Percentiles rank a stretch among this genome's conserved stretches.
Evolutionary conservation across 2,329 filamentous ascomycete genomes (phyloP).

Genomic region (Atkinsonella hypoxylon): DNA sequence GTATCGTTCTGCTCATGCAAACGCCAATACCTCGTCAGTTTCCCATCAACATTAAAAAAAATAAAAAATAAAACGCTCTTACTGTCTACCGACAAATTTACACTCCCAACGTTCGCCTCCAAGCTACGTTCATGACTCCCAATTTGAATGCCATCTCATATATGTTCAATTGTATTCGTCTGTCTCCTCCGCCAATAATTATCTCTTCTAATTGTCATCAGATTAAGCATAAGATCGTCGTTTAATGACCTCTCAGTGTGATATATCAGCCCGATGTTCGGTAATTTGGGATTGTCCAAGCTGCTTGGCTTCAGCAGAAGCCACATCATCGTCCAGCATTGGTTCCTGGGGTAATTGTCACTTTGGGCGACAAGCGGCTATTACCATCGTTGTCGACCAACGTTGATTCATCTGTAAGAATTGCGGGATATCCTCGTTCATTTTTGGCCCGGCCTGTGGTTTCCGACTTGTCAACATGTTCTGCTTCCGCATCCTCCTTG

Average conservation of each 20-base stretch:
- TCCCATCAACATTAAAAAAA: not conserved
- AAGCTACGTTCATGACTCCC: not conserved
- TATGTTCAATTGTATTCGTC: not conserved
- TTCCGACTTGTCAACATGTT: slow-evolving; percentile 17
- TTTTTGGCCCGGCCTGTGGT: not conserved
- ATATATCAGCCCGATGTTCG: slow-evolving; percentile 22
- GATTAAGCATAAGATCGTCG: not conserved
- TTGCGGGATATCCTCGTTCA: not conserved
- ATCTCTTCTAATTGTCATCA: not conserved
- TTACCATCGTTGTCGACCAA: slow-evolving; percentile 2
- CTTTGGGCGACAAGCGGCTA: slow-evolving; percentile 4
- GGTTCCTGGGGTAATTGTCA: slow-evolving; percentile 26
- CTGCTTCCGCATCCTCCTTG: slow-evolving; percentile 21
- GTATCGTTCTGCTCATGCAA: not conserved
- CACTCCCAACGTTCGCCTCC: not conserved
- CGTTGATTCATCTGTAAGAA: slow-evolving; percentile 4
- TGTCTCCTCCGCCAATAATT: not conserved
- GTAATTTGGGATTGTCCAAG: slow-evolving; percentile 27
- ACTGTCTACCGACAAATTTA: not conserved
- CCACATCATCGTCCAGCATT: slow-evolving; percentile 18
- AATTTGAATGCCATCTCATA: not conserved
- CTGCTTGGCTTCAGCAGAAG: slow-evolving; percentile 29
- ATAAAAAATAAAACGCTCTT: not conserved
- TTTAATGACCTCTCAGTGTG: slow-evolving; percentile 16
- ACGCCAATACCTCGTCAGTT: not conserved